Evolutionary conservation across 1,284 basidiomycete genomes (phyloP), one percentile per base, ranked within the genome.

Genomic region (Ceratobasidium sp.): DNA sequence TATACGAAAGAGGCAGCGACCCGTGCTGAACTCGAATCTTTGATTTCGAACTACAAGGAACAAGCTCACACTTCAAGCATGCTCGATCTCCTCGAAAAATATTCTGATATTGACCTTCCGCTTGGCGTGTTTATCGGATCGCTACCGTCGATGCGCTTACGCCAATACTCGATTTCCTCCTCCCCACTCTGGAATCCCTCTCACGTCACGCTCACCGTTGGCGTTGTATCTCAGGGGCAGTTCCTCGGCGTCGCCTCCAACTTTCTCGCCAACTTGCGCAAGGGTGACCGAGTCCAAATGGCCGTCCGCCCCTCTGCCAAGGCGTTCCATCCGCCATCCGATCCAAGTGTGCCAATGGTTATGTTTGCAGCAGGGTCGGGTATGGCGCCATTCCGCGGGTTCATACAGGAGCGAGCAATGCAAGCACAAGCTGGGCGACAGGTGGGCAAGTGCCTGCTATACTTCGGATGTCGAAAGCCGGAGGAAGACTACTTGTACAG

Each of bases 121-220:
- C 79, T 85, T 61, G 78, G 78, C 9, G 77, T 78, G 4, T 85
- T 83, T 78, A 77, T 86, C 43, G 78, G 78, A 34, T 80, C 84
- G 77, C 80, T 85, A 21, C 85, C 84, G 3, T 78, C 84, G 0
- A 86, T 86, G 83, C 84, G 84, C 43, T 80, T 85, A 60, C 79
- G 85, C 30, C 83, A 85, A 77, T 87, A 87, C 77, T 85, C 84
- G 0, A 86, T 86, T 76, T 85, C 85, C 2, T 86, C 85, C 1
- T 85, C 85, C 0, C 85, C 85, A 1, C 80, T 86, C 18, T 82
- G 81, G 79, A 80, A 85, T 75, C 79, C 85, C 3, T 75, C 79
- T 26, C 80, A 80, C 62, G 84, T 83, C 16, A 82, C 83, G 3
- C 80, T 87, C 18, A 86, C 85, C 9, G 77, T 86, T 74, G 83